phyloP scores from a whole-genome alignment of 1,284 basidiomycete species.

The Irpex sp. region DNA sequence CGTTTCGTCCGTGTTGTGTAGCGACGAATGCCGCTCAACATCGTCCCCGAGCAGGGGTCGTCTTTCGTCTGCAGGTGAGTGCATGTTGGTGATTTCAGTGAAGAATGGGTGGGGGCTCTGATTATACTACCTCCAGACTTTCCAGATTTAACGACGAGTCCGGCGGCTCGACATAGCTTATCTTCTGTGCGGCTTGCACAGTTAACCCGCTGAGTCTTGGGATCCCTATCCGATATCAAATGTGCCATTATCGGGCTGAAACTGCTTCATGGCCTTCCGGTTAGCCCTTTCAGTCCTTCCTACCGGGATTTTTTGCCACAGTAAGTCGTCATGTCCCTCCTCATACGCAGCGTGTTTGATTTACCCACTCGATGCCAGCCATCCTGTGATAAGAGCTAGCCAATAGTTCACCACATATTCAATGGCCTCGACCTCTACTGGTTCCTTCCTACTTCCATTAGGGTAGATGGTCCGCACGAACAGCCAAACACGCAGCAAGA shows the following conservation, averaged over 20 bases:
- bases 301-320: background rate
- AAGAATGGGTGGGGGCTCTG: background rate
- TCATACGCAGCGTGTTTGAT: background rate
- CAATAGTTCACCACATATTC: conserved; percentile 1
- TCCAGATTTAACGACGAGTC: background rate
- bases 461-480: conserved; percentile 1
- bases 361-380: background rate
- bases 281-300: background rate
- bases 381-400: conserved; percentile 9
- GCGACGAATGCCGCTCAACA: background rate
- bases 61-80: conserved; percentile 14
- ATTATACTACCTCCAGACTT: background rate
- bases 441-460: background rate
- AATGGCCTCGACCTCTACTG: background rate
- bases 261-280: background rate
- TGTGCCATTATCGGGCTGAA: background rate
- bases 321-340: background rate
- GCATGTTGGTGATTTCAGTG: background rate
- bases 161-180: background rate
- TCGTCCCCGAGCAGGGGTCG: conserved; percentile 17
- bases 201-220: background rate
- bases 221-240: background rate
- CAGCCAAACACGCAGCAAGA: conserved; percentile 1
- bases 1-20: conserved; percentile 8
- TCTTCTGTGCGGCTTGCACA: background rate